These are phyloP conservation scores for Talaromyces islandicus DNA, from an alignment of 2,329 filamentous ascomycete genomes.

Conservation along the genomic window DNA sequence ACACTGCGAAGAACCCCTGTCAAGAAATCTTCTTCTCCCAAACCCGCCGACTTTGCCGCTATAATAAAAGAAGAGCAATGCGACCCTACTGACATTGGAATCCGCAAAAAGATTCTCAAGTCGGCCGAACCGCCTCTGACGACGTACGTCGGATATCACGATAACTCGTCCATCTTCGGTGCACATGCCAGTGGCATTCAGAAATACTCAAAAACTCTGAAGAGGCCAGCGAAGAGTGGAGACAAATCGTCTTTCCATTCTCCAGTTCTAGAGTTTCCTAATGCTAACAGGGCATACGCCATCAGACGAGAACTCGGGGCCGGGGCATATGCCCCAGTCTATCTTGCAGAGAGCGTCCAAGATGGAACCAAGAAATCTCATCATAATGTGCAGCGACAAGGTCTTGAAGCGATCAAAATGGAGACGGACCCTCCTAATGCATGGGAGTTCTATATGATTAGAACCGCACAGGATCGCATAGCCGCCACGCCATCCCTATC, in stretches of 20 bases:
- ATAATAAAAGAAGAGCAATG: constrained; percentile 79
- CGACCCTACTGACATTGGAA: constrained; percentile 76
- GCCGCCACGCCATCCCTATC: constrained; percentile 51
- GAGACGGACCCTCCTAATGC: constrained; percentile 72
- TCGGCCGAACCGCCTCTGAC: constrained; percentile 67
- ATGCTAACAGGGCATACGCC: constrained; percentile 62
- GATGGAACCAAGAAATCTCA: constrained; percentile 25
- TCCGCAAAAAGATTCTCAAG: constrained; percentile 69
- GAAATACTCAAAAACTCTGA: constrained; percentile 68
- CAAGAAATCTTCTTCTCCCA: constrained; percentile 14
- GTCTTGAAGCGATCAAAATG: constrained; percentile 87
- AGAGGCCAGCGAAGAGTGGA: constrained; percentile 38
- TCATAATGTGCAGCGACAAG: constrained; percentile 36
- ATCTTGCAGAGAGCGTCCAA: constrained; percentile 74
- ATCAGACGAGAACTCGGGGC: constrained; percentile 82
- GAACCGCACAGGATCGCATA: constrained; percentile 70
- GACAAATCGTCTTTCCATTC: constrained; percentile 58
- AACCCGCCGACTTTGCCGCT: constrained; percentile 42
- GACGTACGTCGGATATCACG: constrained; percentile 73
- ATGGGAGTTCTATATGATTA: constrained; percentile 98
- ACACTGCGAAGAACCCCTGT: constrained; percentile 25
- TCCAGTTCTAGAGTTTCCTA: constrained; percentile 63
- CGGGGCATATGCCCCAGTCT: constrained; percentile 92
- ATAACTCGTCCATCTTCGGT: constrained; percentile 59
- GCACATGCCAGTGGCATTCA: constrained; percentile 70